These are phyloP conservation scores for Colletotrichum higginsianum DNA, from an alignment of 2,329 filamentous ascomycete species.

Conservation along the genomic window DNA sequence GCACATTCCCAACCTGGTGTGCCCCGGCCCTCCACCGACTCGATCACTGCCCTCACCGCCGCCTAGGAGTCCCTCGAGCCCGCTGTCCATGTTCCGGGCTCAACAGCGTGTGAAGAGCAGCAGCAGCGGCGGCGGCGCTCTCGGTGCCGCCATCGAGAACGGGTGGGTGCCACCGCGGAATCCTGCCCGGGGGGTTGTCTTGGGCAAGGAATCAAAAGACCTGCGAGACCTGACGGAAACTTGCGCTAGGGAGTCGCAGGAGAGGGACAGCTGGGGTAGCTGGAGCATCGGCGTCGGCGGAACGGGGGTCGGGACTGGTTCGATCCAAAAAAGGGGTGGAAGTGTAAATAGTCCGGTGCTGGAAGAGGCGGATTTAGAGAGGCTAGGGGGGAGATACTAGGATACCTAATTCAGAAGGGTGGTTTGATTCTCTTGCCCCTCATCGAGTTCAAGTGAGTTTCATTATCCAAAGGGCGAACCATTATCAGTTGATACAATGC, in stretches of 20 bases:
- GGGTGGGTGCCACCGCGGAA: conserved; percentile 39
- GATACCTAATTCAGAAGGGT: conserved; percentile 1
- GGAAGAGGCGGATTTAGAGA: conserved; percentile 48
- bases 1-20: conserved; percentile 54
- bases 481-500: too few relatives aligned
- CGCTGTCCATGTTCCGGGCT: conserved; percentile 6
- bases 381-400: conserved; percentile 48
- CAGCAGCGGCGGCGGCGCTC: conserved; percentile 13
- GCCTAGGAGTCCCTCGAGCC: conserved; percentile 25
- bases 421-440: too few relatives aligned
- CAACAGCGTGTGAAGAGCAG: conserved; percentile 12
- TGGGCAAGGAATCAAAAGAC: conserved; percentile 48
- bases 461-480: too few relatives aligned
- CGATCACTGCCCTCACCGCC: conserved; percentile 58
- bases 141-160: conserved; percentile 39
- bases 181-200: conserved; percentile 39
- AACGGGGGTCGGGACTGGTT: conserved; percentile 7
- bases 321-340: conserved; percentile 34
- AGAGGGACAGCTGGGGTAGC: conserved; percentile 55
- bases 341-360: conserved; percentile 45
- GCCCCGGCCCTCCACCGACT: conserved; percentile 61
- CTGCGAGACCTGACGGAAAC: conserved; percentile 51
- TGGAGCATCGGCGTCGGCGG: conserved; percentile 45
- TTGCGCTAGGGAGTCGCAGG: conserved; percentile 49
- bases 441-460: too few relatives aligned